Evolutionary conservation across 129 eudicot species (phyloP).

Genomic region (Ambrosia trifida): DNA sequence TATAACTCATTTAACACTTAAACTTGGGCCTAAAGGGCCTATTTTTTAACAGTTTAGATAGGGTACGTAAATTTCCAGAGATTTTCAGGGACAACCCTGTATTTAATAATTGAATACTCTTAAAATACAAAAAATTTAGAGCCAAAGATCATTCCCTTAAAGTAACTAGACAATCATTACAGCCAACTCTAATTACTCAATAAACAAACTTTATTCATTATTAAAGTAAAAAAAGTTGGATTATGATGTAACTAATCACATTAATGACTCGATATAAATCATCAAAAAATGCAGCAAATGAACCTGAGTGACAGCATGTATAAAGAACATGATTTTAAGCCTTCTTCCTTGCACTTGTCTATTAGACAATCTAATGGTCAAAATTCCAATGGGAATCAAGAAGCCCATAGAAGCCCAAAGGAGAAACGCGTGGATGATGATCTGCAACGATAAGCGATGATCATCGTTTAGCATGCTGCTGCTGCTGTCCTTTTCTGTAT

Average conservation of each 20-base stretch:
- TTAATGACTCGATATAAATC: too few species aligned
- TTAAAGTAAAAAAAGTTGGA: constrained; percentile 41
- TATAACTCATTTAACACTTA: too few species aligned
- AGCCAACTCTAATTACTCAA: constrained; percentile 20
- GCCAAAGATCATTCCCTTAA: constrained; percentile 28
- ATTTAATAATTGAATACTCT: too few species aligned
- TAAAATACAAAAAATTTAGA: constrained; percentile 13
- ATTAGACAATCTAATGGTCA: constrained; percentile 63
- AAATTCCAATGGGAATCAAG: constrained; percentile 70
- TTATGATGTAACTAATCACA: constrained; percentile 23
- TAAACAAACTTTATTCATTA: constrained; percentile 6
- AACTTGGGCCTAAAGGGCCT: too few species aligned
- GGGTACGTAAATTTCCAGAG: too few species aligned
- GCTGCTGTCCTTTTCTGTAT: constrained; percentile 18
- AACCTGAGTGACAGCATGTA: constrained; percentile 70
- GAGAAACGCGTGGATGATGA: constrained; percentile 66
- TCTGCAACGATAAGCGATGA: constrained; percentile 27
- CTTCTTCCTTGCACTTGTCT: constrained; percentile 54
- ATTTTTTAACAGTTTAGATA: too few species aligned
- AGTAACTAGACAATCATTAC: constrained; percentile 34
- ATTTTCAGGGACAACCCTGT: too few species aligned
- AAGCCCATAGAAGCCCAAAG: constrained; percentile 96
- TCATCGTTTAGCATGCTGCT: constrained; percentile 17
- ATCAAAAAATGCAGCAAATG: too few species aligned
- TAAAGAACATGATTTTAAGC: constrained; percentile 52